Evolutionary conservation across 139 green algal genomes (phyloP).

Genomic region (Chlamydomonas applanata): DNA sequence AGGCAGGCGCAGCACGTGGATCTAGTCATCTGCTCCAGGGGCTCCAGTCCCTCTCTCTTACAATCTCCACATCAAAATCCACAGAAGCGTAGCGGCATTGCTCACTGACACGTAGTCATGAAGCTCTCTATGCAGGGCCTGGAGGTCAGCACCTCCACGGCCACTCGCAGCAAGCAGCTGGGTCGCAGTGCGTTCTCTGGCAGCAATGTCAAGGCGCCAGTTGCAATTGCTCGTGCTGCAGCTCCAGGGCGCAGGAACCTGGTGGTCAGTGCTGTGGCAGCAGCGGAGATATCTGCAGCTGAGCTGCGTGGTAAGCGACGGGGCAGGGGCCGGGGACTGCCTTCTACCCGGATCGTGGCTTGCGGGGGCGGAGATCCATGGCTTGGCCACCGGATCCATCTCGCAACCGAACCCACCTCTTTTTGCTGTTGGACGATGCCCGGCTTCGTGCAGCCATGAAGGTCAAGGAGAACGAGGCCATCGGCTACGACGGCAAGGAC

Average conservation of each 20-base stretch:
- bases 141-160: background rate
- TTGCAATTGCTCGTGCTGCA: background rate
- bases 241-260: conserved; percentile 1
- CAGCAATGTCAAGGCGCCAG: background rate
- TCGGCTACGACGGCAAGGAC: conserved; percentile 11
- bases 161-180: background rate
- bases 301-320: conserved; percentile 25
- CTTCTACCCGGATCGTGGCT: background rate
- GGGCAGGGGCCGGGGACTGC: background rate
- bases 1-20: no score
- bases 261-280: conserved; percentile 13
- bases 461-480: conserved; percentile 17
- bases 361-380: background rate
- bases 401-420: background rate
- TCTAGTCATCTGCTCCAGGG: no score
- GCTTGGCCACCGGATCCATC: background rate
- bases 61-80: no score
- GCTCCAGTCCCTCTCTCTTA: no score
- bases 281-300: conserved; percentile 24
- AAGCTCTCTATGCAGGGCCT: background rate
- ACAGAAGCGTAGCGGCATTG: no score
- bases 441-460: conserved; percentile 19
- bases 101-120: no score
- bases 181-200: background rate
- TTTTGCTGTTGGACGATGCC: background rate